Evolutionary conservation across 495 filamentous ascomycete genomes (phyloP).

Genomic region (Penicillium angulare): DNA sequence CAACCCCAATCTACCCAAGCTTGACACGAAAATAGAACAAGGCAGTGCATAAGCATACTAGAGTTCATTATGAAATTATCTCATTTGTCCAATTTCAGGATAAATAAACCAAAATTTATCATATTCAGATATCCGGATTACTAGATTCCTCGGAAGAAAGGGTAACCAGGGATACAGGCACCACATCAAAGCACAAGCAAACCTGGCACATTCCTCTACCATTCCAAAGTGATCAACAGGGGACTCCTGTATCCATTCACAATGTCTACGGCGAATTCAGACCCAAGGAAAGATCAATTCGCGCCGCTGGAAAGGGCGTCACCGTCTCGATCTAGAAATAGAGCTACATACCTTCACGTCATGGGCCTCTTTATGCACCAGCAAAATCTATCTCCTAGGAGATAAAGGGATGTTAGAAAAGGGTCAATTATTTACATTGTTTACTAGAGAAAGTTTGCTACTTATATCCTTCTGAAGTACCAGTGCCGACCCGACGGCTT

Average conservation of each 20-base stretch:
- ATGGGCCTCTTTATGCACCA: too few species aligned
- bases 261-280: neutral
- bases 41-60: too few species aligned
- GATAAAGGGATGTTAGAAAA: conserved; percentile 21
- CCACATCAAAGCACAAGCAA: conserved; percentile 10
- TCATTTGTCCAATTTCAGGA: too few species aligned
- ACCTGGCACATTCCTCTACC: conserved; percentile 25
- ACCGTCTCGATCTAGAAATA: neutral
- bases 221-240: conserved; percentile 22
- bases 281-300: conserved; percentile 21
- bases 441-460: conserved; percentile 14
- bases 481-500: neutral
- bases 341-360: conserved; percentile 23
- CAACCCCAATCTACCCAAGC: too few species aligned
- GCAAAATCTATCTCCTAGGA: neutral
- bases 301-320: neutral
- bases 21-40: too few species aligned
- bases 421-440: conserved; percentile 9
- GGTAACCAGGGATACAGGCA: conserved; percentile 17
- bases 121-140: neutral
- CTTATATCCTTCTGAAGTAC: conserved; percentile 11
- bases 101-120: too few species aligned
- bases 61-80: too few species aligned
- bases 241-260: neutral
- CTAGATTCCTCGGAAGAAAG: conserved; percentile 24